Evolutionary conservation across 2,329 filamentous ascomycete genomes (phyloP).

Genomic region (Calonectria pseudoturangicola): DNA sequence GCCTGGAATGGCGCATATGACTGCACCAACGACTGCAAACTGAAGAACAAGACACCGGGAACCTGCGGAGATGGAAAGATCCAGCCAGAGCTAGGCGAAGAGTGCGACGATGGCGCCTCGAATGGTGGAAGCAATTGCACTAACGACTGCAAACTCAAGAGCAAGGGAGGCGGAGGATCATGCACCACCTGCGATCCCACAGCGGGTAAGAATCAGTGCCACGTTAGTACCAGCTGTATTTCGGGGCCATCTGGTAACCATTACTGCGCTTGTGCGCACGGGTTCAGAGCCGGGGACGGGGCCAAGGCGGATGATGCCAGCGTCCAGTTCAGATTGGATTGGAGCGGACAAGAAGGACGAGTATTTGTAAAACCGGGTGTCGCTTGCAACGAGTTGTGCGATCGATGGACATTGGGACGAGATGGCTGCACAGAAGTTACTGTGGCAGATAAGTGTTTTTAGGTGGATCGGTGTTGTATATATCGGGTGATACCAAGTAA

Average conservation of each 20-base stretch:
- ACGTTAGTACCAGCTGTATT: slow-evolving; percentile 22
- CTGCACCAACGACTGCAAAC: slow-evolving; percentile 8
- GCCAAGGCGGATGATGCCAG: slow-evolving; percentile 9
- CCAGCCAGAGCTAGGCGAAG: background rate
- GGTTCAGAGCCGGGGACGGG: slow-evolving; percentile 7
- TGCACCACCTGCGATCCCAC: slow-evolving; percentile 2
- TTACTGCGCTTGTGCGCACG: slow-evolving; percentile 22
- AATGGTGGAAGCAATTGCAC: background rate
- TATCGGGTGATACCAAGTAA: background rate
- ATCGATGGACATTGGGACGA: slow-evolving; percentile 8
- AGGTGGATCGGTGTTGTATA: background rate
- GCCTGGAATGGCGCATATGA: background rate
- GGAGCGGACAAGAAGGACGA: slow-evolving; percentile 12
- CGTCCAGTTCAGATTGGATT: slow-evolving; percentile 1
- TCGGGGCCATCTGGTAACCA: background rate
- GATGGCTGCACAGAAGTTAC: slow-evolving; percentile 18
- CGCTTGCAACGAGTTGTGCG: slow-evolving; percentile 22
- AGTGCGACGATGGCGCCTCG: slow-evolving; percentile 15
- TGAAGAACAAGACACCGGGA: background rate
- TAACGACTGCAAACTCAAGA: slow-evolving; percentile 17
- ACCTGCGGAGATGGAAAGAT: background rate
- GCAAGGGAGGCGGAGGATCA: background rate
- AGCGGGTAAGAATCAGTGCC: background rate
- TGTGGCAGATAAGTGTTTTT: slow-evolving; percentile 3
- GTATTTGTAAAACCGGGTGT: slow-evolving; percentile 17